phyloP scores from a whole-genome alignment of 1,284 basidiomycete genomes.

The Malassezia slooffiae region DNA sequence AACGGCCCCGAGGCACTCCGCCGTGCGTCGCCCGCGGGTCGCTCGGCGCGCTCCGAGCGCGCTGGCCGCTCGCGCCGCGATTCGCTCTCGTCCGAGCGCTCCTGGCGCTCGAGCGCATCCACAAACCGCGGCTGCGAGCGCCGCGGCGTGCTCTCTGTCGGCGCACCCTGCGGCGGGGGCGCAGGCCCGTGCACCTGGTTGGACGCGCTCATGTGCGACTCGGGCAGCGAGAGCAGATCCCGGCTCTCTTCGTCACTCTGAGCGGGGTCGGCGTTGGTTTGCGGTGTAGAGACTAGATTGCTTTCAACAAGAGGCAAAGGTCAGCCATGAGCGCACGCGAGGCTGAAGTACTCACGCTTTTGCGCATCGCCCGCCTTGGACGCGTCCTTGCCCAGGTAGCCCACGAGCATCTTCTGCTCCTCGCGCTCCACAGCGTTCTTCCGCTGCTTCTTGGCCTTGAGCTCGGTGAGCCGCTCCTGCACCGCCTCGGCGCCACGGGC shows the following conservation, averaged over 20 bases:
- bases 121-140: constrained; percentile 1
- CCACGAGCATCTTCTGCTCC: constrained; percentile 13
- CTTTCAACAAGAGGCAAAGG: too few relatives aligned
- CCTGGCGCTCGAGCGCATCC: constrained; percentile 2
- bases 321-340: too few relatives aligned
- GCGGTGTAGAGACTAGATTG: too few relatives aligned
- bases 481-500: constrained; percentile 6
- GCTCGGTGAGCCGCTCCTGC: constrained; percentile 8
- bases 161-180: constrained; percentile 1
- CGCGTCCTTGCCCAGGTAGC: too few relatives aligned
- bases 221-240: constrained; percentile 16
- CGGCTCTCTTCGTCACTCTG: too few relatives aligned
- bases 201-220: constrained; percentile 8
- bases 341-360: too few relatives aligned
- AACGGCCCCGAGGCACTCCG: constrained; percentile 17
- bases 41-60: not conserved
- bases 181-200: constrained; percentile 8
- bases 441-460: constrained; percentile 16
- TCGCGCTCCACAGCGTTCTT: constrained; percentile 15
- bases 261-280: too few relatives aligned
- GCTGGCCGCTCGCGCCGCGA: too few relatives aligned
- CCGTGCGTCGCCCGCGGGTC: not conserved
- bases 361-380: too few relatives aligned
- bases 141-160: constrained; percentile 11
- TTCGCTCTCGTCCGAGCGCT: too few relatives aligned